Percentiles rank a stretch among this genome's conserved stretches.
Evolutionary conservation across 352 stramenopile species (phyloP).

Genomic region (Pythium angustatum): DNA sequence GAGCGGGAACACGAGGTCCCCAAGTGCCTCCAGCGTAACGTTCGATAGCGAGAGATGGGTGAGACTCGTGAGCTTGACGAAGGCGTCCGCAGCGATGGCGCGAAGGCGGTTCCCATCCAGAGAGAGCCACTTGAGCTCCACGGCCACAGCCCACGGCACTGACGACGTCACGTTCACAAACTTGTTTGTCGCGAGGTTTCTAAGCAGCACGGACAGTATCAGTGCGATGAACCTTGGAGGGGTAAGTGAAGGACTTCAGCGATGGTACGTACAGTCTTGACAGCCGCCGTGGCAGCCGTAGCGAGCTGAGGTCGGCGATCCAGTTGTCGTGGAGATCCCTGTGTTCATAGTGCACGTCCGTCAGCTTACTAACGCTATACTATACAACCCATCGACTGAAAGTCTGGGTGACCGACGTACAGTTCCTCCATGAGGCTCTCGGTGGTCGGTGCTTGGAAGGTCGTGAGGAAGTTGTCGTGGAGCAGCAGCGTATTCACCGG

Average conservation of each 20-base stretch:
- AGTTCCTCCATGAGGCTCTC: constrained; percentile 63
- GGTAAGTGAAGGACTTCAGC: background rate
- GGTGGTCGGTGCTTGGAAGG: constrained; percentile 36
- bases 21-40: constrained; percentile 39
- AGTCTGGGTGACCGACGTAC: constrained; percentile 9
- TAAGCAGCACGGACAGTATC: background rate
- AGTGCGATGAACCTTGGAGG: background rate
- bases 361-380: background rate
- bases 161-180: constrained; percentile 26
- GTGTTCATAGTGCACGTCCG: no score
- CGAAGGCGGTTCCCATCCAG: constrained; percentile 54
- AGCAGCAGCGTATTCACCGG: constrained; percentile 55
- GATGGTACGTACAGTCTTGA: constrained; percentile 35
- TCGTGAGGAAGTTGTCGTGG: constrained; percentile 58
- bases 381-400: no score
- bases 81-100: constrained; percentile 39
- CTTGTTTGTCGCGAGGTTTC: constrained; percentile 24
- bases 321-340: constrained; percentile 49
- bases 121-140: constrained; percentile 55
- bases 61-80: constrained; percentile 45
- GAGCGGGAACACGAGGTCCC: constrained; percentile 27
- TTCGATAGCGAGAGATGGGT: constrained; percentile 54
- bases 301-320: constrained; percentile 39
- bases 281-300: constrained; percentile 44
- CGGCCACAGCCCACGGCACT: constrained; percentile 45